These are phyloP conservation scores for Annulohypoxylon nitens DNA, from an alignment of 495 filamentous ascomycete species.

Conservation along the genomic window DNA sequence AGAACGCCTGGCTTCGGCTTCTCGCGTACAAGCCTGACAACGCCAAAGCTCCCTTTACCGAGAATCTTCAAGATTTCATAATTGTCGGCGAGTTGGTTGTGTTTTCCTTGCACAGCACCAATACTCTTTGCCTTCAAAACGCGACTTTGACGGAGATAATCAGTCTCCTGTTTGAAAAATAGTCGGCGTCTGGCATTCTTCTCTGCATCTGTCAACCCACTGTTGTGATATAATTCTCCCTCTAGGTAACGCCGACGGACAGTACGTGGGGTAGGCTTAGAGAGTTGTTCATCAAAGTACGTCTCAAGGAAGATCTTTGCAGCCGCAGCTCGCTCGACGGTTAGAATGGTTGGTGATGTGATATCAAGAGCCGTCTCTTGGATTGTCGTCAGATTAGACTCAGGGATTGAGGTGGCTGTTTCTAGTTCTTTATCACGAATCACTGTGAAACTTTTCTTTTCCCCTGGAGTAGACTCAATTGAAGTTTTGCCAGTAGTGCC, in stretches of 20 bases:
- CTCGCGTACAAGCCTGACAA: constrained; percentile 86
- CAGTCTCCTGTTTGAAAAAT: constrained; percentile 76
- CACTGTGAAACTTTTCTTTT: constrained; percentile 42
- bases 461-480: constrained; percentile 53
- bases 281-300: constrained; percentile 76
- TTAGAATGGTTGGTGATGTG: constrained; percentile 73
- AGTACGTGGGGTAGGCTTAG: constrained; percentile 68
- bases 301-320: constrained; percentile 91
- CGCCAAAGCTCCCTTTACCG: constrained; percentile 95
- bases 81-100: constrained; percentile 58
- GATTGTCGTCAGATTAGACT: constrained; percentile 56
- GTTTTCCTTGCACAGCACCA: constrained; percentile 40
- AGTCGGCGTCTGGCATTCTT: constrained; percentile 64
- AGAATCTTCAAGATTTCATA: constrained; percentile 87
- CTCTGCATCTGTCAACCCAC: constrained; percentile 68
- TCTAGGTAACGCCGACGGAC: constrained; percentile 78
- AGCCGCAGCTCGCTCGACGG: constrained; percentile 80
- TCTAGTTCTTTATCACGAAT: constrained; percentile 45
- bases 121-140: constrained; percentile 73
- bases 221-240: constrained; percentile 64
- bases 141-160: constrained; percentile 80
- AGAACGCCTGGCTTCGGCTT: constrained; percentile 51
- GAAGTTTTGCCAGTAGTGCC: constrained; percentile 57
- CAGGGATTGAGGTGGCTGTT: constrained; percentile 40
- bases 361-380: constrained; percentile 56